Evolutionary conservation across 768 basidiomycete genomes (phyloP), one percentile per base, ranked within the genome.

Genomic region (Pisolithus sp.): DNA sequence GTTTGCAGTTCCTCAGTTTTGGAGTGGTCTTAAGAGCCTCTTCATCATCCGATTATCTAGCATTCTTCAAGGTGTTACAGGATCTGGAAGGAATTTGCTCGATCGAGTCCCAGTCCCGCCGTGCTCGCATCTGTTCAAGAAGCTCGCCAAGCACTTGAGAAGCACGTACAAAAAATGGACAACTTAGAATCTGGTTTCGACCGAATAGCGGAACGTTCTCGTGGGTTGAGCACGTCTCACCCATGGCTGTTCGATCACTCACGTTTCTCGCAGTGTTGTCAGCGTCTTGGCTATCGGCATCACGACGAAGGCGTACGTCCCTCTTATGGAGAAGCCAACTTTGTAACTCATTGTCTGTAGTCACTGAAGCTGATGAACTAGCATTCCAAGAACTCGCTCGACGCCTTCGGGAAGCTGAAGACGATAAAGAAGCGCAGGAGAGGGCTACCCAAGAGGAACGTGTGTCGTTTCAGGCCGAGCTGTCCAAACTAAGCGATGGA

Each of bases 131-230:
- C 89, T 37, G 73, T 93, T 2, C 71, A 71, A 23, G 84, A 86
- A 60, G 80, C 84, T 28, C 80, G 82, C 28, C 55, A 61, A 5
- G 72, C 78, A 3, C 69, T 96, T 31, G 83, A 87, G 54, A 88
- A 80, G 65, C 74, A 89, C 5, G 72, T 92, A 40, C 69, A 66
- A 30, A 85, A 82, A 66, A 89, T 96, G 82, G 90, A 95, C 53
- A 76, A 73, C 23, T 73, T 94, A 12, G 86, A 90, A 64, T 65
- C 79, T 0, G 85, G 86, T 2, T 93, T 96, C 61, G 93, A 94
- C 59, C 79, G 82, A 56, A 85, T 94, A 59, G 86, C 89, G 3
- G 90, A 93, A 63, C 80, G 86, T 44, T 89, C 89, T 53, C 66
- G 92, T 92, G 64, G 51, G 89, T 59, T 54, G 17, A 24, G 40